phyloP scores from a whole-genome alignment of 129 eudicot species.

The Artemisia annua region DNA sequence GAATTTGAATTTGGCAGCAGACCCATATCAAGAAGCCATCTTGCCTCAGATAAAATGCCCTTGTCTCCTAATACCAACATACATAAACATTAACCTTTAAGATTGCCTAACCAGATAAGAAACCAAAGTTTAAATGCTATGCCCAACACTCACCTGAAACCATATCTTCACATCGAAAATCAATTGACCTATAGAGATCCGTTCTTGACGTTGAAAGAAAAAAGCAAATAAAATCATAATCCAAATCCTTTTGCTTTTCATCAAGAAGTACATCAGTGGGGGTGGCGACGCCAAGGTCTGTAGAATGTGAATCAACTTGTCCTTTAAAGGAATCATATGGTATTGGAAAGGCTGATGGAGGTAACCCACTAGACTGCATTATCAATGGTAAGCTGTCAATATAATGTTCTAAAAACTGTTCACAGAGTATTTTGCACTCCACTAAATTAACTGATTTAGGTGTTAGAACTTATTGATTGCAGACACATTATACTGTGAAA shows the following conservation, averaged over 20 bases:
- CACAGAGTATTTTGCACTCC: slow-evolving; percentile 2
- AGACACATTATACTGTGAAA: slow-evolving; percentile 3
- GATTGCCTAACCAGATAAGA: neutral
- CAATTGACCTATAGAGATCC: slow-evolving; percentile 86
- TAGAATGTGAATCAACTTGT: slow-evolving; percentile 31
- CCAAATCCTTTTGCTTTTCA: slow-evolving; percentile 59
- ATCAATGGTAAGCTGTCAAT: slow-evolving; percentile 20
- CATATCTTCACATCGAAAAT: slow-evolving; percentile 96
- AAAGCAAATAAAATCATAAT: slow-evolving; percentile 82
- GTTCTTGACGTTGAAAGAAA: slow-evolving; percentile 80
- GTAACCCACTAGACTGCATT: slow-evolving; percentile 78
- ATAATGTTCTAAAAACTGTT: neutral
- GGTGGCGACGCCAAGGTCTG: slow-evolving; percentile 31
- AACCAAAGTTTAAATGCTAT: slow-evolving; percentile 2
- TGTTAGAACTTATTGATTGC: slow-evolving; percentile 5
- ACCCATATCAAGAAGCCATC: slow-evolving; percentile 91
- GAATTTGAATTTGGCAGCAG: slow-evolving; percentile 89
- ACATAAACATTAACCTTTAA: neutral
- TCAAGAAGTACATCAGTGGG: slow-evolving; percentile 36
- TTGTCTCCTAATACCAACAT: slow-evolving; percentile 48
- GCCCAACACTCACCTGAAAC: slow-evolving; percentile 59
- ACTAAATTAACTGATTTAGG: neutral
- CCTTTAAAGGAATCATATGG: slow-evolving; percentile 80
- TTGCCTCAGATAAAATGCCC: slow-evolving; percentile 87
- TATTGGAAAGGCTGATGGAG: slow-evolving; percentile 80